Base-by-base conservation (phyloP, 768 basidiomycete species). In the Pleurotus tuoliensis region DNA sequence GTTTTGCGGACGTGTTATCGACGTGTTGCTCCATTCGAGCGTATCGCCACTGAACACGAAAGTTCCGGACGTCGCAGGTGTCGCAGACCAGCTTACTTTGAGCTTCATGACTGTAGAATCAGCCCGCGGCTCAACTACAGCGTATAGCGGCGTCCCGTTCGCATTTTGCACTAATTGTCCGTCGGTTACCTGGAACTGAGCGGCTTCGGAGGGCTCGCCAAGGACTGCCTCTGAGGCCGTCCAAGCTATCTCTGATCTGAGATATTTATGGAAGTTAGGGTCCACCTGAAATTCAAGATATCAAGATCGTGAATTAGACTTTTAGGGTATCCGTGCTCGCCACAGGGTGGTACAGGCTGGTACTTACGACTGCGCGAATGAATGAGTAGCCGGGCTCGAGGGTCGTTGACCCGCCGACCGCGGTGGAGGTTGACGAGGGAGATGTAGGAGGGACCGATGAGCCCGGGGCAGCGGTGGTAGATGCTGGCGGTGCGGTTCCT, bases 231-330 rank as follows among this genome's bases (percentile, higher is more conserved):
- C 68, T 0, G 74, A 73, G 5, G 75, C 73, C 15, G 73, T 76
- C 60, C 71, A 68, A 16, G 68, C 59, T 0, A 74, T 71, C 59
- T 82, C 74, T 15, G 83, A 82, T 43, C 76, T 78, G 34, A 86
- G 77, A 66, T 85, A 84, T 61, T 82, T 74, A 67, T 82, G 83
- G 77, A 82, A 83, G 67, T 83, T 81, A 3, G 82, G 82, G 37
- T 74, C 77, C 56, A 75, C 78, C 81, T 83, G 57, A 8, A 4
- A 47, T 18, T 6, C 24, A 48, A 47, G 9, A 60, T 8, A 20
- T 13, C 16, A 44, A 34, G 4, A 4, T 52, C 12, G 24, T 41
- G 13, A 54, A 27, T 3, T 5, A 39, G 58, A 3, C 20, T 20
- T 43, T n/a, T 0, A 13, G 47, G 30, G 41, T 34, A 39, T 24